Conservation (phyloP, 208 protist species). For the Wallacemonas rigidus region DNA sequence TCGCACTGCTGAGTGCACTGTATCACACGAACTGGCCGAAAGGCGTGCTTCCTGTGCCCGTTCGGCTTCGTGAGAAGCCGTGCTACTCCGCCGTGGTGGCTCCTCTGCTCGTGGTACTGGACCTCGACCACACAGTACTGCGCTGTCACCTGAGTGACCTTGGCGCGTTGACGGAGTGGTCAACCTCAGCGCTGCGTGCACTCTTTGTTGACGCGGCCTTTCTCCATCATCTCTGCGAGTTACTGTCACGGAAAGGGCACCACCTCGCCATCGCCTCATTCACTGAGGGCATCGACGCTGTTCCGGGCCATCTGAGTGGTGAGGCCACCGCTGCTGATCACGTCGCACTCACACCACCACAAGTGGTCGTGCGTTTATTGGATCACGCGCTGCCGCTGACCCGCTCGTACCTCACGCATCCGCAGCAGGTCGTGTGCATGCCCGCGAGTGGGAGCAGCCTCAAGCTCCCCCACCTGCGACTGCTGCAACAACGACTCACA, state of each 20-base stretch:
- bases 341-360: conserved; percentile 18
- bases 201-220: conserved; percentile 42
- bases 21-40: not conserved
- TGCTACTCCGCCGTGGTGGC: conserved; percentile 31
- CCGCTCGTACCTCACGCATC: conserved; percentile 29
- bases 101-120: conserved; percentile 42
- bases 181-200: conserved; percentile 2
- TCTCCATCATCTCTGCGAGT: conserved; percentile 29
- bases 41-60: conserved; percentile 1
- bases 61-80: conserved; percentile 19
- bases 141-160: conserved; percentile 24
- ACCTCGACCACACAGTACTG: conserved; percentile 46
- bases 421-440: conserved; percentile 37
- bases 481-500: not conserved
- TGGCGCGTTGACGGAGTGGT: not conserved
- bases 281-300: conserved; percentile 27
- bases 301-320: not conserved
- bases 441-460: conserved; percentile 8
- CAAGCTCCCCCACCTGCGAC: conserved; percentile 15
- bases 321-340: not conserved
- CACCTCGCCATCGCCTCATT: conserved; percentile 41
- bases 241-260: conserved; percentile 26
- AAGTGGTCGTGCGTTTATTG: conserved; percentile 31
- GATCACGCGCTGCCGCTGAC: conserved; percentile 27
- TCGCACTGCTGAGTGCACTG: not conserved